Evolutionary conservation across 148 eudicot genomes (phyloP).

Genomic region (Heliosperma pusillum): DNA sequence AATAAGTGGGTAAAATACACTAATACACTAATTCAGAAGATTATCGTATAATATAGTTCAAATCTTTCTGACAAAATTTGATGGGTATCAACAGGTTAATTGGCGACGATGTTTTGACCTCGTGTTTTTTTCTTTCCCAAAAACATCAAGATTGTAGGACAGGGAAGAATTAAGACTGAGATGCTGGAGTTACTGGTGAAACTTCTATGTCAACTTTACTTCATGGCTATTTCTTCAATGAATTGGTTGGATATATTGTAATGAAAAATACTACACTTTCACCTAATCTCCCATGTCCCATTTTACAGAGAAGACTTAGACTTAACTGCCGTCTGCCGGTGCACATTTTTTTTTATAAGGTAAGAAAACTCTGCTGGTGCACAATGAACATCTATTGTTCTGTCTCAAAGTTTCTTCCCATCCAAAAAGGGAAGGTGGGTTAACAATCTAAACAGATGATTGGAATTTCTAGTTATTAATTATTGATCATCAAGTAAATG

Average conservation of each 20-base stretch:
- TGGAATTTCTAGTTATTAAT: background rate
- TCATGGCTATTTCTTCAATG: background rate
- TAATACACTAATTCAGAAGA: background rate
- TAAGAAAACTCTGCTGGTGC: too few relatives aligned
- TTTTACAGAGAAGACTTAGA: background rate
- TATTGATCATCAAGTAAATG: background rate
- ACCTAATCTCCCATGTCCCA: background rate
- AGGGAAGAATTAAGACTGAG: background rate
- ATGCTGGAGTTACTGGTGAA: background rate
- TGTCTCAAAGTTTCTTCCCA: background rate
- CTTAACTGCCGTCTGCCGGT: background rate
- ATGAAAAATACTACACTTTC: background rate
- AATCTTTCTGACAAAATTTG: background rate
- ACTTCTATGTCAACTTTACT: background rate
- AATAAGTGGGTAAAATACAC: background rate
- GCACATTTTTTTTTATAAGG: too few relatives aligned
- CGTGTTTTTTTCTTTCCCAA: background rate
- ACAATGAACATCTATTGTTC: background rate
- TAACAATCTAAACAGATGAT: conserved; percentile 2
- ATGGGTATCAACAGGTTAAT: background rate
- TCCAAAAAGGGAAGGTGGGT: background rate
- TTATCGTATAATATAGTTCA: background rate
- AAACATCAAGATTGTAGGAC: background rate
- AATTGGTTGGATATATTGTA: background rate
- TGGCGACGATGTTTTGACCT: background rate